Evolutionary conservation across 2,329 filamentous ascomycete species (phyloP), one percentile per base, ranked within the genome.

Genomic region (Hypoxylon sp.): DNA sequence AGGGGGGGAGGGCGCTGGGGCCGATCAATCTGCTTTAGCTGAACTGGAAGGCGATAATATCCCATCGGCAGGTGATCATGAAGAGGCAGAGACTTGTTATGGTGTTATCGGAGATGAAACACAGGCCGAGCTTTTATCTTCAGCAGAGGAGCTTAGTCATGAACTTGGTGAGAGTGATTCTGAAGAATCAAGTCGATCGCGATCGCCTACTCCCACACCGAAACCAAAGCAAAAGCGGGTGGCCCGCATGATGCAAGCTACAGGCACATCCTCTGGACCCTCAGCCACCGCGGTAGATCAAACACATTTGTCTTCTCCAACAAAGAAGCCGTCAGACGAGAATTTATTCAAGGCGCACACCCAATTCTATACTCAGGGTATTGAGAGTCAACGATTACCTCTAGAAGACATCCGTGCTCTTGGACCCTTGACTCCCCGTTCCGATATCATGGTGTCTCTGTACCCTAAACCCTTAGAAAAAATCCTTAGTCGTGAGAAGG

Each of bases 381-480:
- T 74, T 13, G 76, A 79, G 77, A 77, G 77, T 73, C 63, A 80
- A 77, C 62, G 78, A 72, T 44, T 81, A 72, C 53, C 77, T 70
- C 42, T 76, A 51, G 62, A 74, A 63, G 60, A 74, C 58, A 74
- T 78, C 17, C 72, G 73, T 73, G 57, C 78, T 70, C 71, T 78
- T 11, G 78, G 77, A 0, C 76, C 77, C 13, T 83, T 86, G 68
- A 80, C 84, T 6, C 78, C 81, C 37, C 81, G 82, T 42, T 81
- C 81, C 59, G 79, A 82, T 10, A 82, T 80, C 14, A 77, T 83
- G 55, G 77, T 86, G 10, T 80, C 83, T 0, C 84, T 92, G 0
- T 91, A 91, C 0, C 84, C 91, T 0, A 88, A 83, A 6, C 81
- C 84, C 1, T 81, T 89, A n/a, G 74, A 79, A 5, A 76, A 82